Evolutionary conservation across 176 grass and related monocot genomes (phyloP).

Genomic region (Tillandsia leiboldiana): DNA sequence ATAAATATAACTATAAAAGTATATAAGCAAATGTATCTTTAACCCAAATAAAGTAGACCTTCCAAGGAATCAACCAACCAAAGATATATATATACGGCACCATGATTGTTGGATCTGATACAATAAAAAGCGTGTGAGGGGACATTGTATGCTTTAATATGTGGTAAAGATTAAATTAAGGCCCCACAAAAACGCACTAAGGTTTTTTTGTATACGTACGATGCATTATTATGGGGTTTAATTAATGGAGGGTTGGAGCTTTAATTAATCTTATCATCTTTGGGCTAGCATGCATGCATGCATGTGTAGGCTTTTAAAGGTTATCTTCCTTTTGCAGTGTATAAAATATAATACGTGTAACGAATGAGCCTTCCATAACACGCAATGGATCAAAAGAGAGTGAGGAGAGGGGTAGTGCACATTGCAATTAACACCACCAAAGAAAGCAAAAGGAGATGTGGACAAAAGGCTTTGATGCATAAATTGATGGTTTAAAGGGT

Average conservation of each 20-base stretch:
- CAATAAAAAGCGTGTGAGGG: slow-evolving; percentile 2
- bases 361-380: slow-evolving; percentile 39
- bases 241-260: slow-evolving; percentile 20
- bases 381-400: slow-evolving; percentile 28
- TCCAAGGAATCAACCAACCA: slow-evolving; percentile 43
- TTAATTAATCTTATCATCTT: slow-evolving; percentile 74
- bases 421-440: slow-evolving; percentile 2
- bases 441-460: slow-evolving; percentile 17
- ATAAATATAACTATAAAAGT: slow-evolving; percentile 2
- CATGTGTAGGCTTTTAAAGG: slow-evolving; percentile 36
- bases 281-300: slow-evolving; percentile 33
- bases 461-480: background rate
- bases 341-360: slow-evolving; percentile 31
- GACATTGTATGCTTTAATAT: slow-evolving; percentile 24
- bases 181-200: slow-evolving; percentile 1
- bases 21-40: slow-evolving; percentile 8
- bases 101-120: slow-evolving; percentile 20
- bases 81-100: background rate
- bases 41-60: slow-evolving; percentile 16
- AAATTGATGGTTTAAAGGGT: background rate
- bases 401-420: background rate
- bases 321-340: slow-evolving; percentile 41
- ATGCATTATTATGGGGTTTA: slow-evolving; percentile 3
- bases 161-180: slow-evolving; percentile 30
- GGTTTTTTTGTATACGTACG: background rate